phyloP scores from a whole-genome alignment of 2,329 filamentous ascomycete species.

The Sporothrix schenckii region DNA sequence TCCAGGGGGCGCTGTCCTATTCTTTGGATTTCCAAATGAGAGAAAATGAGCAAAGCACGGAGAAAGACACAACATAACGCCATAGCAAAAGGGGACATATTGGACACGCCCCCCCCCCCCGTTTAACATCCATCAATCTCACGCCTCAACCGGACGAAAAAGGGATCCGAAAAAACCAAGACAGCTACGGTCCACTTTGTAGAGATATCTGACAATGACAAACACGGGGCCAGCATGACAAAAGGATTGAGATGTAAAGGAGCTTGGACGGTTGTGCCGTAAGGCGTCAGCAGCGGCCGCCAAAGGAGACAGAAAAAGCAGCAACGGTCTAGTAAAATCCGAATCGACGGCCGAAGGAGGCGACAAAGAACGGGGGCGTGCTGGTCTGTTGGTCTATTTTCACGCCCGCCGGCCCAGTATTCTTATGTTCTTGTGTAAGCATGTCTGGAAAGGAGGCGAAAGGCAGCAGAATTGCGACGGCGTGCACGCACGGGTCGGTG shows the following conservation, averaged over 20 bases:
- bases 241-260: background rate
- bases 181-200: slow-evolving; percentile 3
- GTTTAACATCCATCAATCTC: background rate
- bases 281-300: slow-evolving; percentile 1
- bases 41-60: background rate
- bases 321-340: background rate
- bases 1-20: background rate
- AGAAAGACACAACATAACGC: slow-evolving; percentile 8
- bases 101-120: background rate
- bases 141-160: background rate
- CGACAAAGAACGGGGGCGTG: background rate
- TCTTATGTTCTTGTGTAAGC: slow-evolving; percentile 2
- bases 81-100: background rate
- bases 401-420: slow-evolving; percentile 8
- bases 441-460: background rate
- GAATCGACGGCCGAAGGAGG: slow-evolving; percentile 22
- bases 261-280: background rate
- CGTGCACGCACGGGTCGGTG: slow-evolving; percentile 3
- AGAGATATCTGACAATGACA: slow-evolving; percentile 19
- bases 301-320: background rate
- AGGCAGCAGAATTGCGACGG: background rate
- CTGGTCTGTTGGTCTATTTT: background rate
- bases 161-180: background rate
- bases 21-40: too few relatives aligned
- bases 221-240: background rate